A percentile compares a stretch with the other conserved stretches of the same genome.
These are phyloP conservation scores for Elsinoe batatas DNA, from an alignment of 2,329 filamentous ascomycete genomes.

Conservation along the genomic window DNA sequence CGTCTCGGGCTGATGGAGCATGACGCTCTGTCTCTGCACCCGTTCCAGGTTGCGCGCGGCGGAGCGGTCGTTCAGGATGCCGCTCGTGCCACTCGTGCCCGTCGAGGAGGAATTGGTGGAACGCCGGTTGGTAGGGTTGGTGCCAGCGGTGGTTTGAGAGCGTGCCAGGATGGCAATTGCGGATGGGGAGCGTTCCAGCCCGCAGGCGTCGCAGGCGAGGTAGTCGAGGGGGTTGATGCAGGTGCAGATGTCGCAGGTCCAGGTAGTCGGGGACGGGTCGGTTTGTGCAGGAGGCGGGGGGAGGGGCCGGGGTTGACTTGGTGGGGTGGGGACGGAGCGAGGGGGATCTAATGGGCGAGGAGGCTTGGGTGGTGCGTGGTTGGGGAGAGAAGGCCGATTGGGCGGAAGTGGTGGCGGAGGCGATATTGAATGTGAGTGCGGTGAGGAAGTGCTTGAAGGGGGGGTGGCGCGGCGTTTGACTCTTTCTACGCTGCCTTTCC, in stretches of 20 bases:
- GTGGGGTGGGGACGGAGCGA: constrained; percentile 15
- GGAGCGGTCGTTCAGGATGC: not conserved
- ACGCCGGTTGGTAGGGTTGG: constrained; percentile 19
- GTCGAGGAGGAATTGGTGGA: not conserved
- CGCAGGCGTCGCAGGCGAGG: constrained; percentile 52
- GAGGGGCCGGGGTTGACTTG: constrained; percentile 21
- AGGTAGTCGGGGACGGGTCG: constrained; percentile 31
- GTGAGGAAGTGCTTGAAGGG: not conserved
- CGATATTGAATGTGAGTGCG: not conserved
- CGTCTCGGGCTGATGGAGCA: constrained; percentile 32
- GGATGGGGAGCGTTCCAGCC: constrained; percentile 43
- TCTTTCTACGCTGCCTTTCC: not conserved
- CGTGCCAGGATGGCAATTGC: constrained; percentile 20
- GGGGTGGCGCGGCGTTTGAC: constrained; percentile 4
- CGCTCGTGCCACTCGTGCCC: not conserved
- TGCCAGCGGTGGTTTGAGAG: constrained; percentile 16
- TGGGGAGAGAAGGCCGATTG: not conserved
- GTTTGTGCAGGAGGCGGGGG: constrained; percentile 26
- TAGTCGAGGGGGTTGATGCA: constrained; percentile 51
- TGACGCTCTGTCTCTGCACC: constrained; percentile 11
- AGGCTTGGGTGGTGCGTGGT: constrained; percentile 1
- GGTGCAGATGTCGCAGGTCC: constrained; percentile 53
- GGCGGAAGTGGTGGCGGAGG: not conserved
- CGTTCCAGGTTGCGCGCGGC: constrained; percentile 13
- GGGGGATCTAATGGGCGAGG: not conserved